Base-by-base conservation (phyloP, 2,329 filamentous ascomycete genomes). In the Diplodia sapinea region DNA sequence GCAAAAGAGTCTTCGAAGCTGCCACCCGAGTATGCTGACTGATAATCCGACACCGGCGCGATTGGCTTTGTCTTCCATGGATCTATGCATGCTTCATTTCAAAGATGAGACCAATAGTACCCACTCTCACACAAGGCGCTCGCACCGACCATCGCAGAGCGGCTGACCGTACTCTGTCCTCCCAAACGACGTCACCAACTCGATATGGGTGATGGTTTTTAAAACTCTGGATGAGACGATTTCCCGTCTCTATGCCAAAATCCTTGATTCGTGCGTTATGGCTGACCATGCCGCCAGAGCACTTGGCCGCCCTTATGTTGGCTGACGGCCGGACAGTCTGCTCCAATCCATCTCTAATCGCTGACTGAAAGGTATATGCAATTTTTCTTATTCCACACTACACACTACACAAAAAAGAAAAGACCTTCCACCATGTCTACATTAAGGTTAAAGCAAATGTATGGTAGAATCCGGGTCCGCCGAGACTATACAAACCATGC, bases 1-100 rank as follows among this genome's bases (percentile, higher is more conserved):
- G 79, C 74, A 69, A 69, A 68, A 70, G 69, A 13, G 13, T 40
- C 56, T n/a, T 5, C 70, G 33, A 70, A 69, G 66, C 55, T 74
- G 36, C 56, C 56, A 4, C 3, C 8, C 8, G 56, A 61, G 9
- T 49, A 33, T 31, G n/a, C 26, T 47, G 56, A 61, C 40, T 61
- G 40, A 61, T 13, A 3, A n/a, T 33, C 9, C 40, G 20, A 13
- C 23, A 11, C n/a, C 15, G 17, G 26, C 51, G 29, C 15, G 15
- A 55, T 29, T 29, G 61, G 9, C 15, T 17, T 26, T 7, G 17
- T 47, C 15, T 12, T 17, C 15, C 40, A 47, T 47, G 40, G n/a
- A 12, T n/a, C n/a, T 47, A 47, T 47, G 9, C 40, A 9, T 11
- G 40, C 7, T 47, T 47, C 3, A n/a, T 47, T 17, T 47, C 17